Base-by-base conservation (phyloP, 1,139 yeast genomes). In the Saccharomyces hybrid region DNA sequence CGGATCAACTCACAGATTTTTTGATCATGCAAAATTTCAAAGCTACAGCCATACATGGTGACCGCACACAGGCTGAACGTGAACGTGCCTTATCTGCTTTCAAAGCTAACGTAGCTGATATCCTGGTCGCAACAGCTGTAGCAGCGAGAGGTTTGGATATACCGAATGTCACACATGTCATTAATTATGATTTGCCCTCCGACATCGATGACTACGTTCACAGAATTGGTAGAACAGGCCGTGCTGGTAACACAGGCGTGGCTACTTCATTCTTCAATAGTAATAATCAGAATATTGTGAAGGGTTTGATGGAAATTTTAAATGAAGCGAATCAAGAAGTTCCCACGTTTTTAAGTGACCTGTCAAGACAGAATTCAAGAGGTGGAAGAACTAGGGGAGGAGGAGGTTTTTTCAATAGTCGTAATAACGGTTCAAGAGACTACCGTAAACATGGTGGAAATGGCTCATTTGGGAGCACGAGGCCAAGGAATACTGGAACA, bases 171-270 rank as follows among this genome's bases (percentile, higher is more conserved):
- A 86, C 95, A 49, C 97, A 91, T 72, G 98, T 93, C 68, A 86
- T 93, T 75, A 93, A 93, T 81, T 93, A 85, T 73, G 99, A 93
- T 73, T 80, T 93, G 73, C 98, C 99, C 68, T 79, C 88, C 70
- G 98, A 93, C 74, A 88, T 91, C 69, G 98, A 93, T 74, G 98
- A 93, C 75, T 93, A 93, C 73, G 98, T 93, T 60, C 99, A 93
- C 79, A 88, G 99, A 80, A 91, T 93, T 71, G 98, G 98, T 80
- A 95, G 99, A 84, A 93, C 99, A 67, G 99, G 98, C 75, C 95
- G 99, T 84, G 98, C 98, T 68, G 98, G 98, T 80, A 93, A 91
- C 78, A 84, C 86, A 61, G 99, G 99, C 85, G 80, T 87, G 68
- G 97, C 98, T 63, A 88, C 97, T 63, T 95, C 98, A 52, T 91